Evolutionary conservation across 352 stramenopile genomes (phyloP).

Genomic region (Phytophthora crassamura): DNA sequence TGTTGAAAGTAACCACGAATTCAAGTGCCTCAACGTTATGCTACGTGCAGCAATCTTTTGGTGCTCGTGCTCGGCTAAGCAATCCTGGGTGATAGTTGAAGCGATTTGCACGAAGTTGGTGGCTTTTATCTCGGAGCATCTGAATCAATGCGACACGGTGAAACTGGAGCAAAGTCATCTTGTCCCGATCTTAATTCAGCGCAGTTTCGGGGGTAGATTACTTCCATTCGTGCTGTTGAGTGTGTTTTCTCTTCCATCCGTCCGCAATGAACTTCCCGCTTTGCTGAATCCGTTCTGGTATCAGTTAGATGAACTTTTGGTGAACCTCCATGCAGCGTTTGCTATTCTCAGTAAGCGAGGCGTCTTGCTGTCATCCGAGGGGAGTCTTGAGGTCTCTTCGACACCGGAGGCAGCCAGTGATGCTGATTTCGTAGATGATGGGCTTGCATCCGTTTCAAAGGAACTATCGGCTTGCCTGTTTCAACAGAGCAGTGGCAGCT

Average conservation of each 20-base stretch:
- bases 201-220: conserved; percentile 73
- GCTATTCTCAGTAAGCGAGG: conserved; percentile 13
- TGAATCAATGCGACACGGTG: conserved; percentile 39
- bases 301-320: conserved; percentile 47
- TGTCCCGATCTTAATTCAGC: conserved; percentile 52
- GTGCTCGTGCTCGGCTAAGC: conserved; percentile 56
- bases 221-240: conserved; percentile 81
- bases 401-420: background rate
- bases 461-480: conserved; percentile 43
- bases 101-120: conserved; percentile 61
- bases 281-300: conserved; percentile 59
- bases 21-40: conserved; percentile 85
- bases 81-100: conserved; percentile 70
- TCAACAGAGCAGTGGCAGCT: conserved; percentile 10
- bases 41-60: conserved; percentile 78
- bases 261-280: conserved; percentile 50
- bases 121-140: conserved; percentile 45
- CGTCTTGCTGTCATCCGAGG: conserved; percentile 1
- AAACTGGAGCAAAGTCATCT: conserved; percentile 13
- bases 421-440: conserved; percentile 30
- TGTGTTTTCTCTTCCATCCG: conserved; percentile 62
- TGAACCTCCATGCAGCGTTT: conserved; percentile 28
- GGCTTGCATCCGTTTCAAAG: conserved; percentile 35
- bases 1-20: conserved; percentile 65
- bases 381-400: background rate